Evolutionary conservation across 345 rosid genomes (phyloP), one percentile per base, ranked within the genome.

Genomic region (Aquilaria malaccensis): DNA sequence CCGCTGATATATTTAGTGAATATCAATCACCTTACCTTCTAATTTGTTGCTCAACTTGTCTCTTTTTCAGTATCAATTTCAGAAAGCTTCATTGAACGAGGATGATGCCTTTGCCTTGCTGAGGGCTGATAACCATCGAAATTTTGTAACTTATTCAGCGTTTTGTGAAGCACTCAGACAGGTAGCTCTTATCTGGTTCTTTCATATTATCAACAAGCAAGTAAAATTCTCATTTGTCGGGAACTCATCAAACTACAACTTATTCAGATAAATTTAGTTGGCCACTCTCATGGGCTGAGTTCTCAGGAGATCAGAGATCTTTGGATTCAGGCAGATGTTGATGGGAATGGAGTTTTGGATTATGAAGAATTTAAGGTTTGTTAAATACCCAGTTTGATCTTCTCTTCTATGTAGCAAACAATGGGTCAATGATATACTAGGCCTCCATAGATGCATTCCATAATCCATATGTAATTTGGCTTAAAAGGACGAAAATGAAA

Each of bases 131-230:
- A 78, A 78, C 70, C 72, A 60, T 12, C 73, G 71, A 52, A 72
- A 74, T 75, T 66, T 76, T 52, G 69, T 85, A 41, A 85, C 86
- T 9, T 80, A 83, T 65, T 68, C 89, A 30, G 72, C 70, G 30
- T 85, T 88, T 64, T 83, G 87, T 70, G 83, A 80, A 71, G 91
- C 83, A 47, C 87, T 88, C 56, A 62, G 77, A 52, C 83, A 81
- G 89, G 96, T 88, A 72, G 13, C 45, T 43, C 33, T 15, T 33
- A 13, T 64, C 51, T 51, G 64, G 46, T 45, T 31, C 67, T 70
- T 57, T 22, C 13, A 29, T 49, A 32, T 6, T 59, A 33, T 33
- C 13, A 55, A 30, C 43, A 13, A 11, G 59, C 11, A 45, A n/a
- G 52, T 29, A 13, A 50, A 56, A 60, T 31, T 22, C 66, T 74